Base-by-base conservation (phyloP, 495 filamentous ascomycete genomes). In the Daldinia loculata region DNA sequence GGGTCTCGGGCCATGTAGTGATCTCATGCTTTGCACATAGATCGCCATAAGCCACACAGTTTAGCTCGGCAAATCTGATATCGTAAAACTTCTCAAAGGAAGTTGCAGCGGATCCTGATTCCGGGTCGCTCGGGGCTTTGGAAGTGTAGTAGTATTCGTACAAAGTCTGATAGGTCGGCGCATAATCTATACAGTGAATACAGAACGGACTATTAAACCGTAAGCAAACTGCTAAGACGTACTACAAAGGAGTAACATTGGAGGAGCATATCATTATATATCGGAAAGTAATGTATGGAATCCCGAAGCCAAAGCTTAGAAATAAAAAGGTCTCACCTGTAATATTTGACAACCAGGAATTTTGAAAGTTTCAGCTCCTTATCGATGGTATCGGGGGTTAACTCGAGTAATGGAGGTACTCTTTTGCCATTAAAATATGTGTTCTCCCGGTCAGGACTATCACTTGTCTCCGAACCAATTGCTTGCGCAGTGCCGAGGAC, bases 141-240 rank as follows among this genome's bases (percentile, higher is more conserved):
- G 92, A 95, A 6, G 95, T 97, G 79, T 94, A 97, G 82, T 98
- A 97, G 80, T 89, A 98, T 79, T 98, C 95, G 81, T 97, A 97
- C 24, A 97, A 82, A 6, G 95, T 97, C 82, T 98, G 93, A 85
- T 89, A 98, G 57, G 87, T 89, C 27, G 96, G 96, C 36, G 92
- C 93, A 71, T 92, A 89, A 43, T 84, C 83, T 71, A 85, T 82
- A 81, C 96, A 98, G 80, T 98, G 95, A 41, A 81, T 82, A 76
- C 94, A 98, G 26, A 84, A 87, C 24, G 86, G 86, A 75, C 76
- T 91, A 61, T 59, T 4, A 48, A 17, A 30, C 17, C 26, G 59
- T 72, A 41, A 72, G 70, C 51, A 56, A 34, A 36, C 15, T 34
- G 22, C n/a, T n/a, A 4, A 39, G n/a, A 67, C 6, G 39, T 36